Evolutionary conservation across 2,329 filamentous ascomycete genomes (phyloP), one percentile per base, ranked within the genome.

Genomic region (Pseudogymnoascus sp.): DNA sequence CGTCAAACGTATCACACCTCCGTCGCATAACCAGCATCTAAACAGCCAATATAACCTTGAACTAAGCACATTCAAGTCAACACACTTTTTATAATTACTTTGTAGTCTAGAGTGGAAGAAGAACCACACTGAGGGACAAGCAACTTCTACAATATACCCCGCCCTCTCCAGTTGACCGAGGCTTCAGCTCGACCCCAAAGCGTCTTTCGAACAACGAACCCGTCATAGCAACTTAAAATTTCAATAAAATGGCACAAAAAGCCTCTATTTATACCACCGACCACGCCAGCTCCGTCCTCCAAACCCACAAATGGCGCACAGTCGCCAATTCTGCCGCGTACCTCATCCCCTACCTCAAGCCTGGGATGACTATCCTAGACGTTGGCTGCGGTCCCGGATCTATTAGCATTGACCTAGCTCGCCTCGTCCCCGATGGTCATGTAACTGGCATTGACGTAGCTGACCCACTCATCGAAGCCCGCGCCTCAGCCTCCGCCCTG

Each of bases 361-460:
- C 62, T 1, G 37, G 21, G 8, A 24, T 59, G 13, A 65, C 35
- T 16, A 62, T 81, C 53, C 76, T 81, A 61, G 79, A 81, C 65
- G 72, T 80, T 33, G 79, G 79, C 61, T 80, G 79, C 68, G 80
- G 80, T 0, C 78, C 80, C 0, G 80, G 79, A 2, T 80, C 77
- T 31, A 81, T 82, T 68, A 78, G 79, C 3, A 71, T 73, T 0
- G 77, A 75, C 6, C 70, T 82, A 42, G 75, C 75, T 47, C 72
- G 73, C 35, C 72, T 75, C 64, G 76, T 77, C 1, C 72, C 74
- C 2, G 53, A 75, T 5, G 79, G 79, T n/a, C 65, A 69, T 6
- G 71, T 79, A 1, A 71, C 73, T 6, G 78, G 77, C 31, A 61
- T 80, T 26, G 78, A 80, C 61, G 74, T 74, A 0, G 66, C 64